Base-by-base conservation (phyloP, 2,329 filamentous ascomycete genomes). In the Phaeosphaeria sp. region DNA sequence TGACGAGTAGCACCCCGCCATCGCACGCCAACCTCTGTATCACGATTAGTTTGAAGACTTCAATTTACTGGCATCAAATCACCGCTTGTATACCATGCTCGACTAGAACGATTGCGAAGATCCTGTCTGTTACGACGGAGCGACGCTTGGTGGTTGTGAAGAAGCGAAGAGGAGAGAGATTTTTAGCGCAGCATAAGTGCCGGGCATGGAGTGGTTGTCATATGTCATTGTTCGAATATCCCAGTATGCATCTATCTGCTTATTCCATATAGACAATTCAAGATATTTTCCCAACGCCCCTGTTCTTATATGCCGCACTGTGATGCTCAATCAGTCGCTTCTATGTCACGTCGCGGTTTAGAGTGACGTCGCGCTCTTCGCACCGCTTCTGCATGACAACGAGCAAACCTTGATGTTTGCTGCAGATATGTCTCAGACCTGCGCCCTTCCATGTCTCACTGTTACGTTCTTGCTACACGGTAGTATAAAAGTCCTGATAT, bases 1-100 rank as follows among this genome's bases (percentile, higher is more conserved):
- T 54, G 52, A 74, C 54, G 69, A 74, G 49, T 67, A 66, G 57
- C 57, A 56, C 30, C 30, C 54, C 18, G 44, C 27, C n/a, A 54
- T 53, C 39, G 39, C 15, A 42, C 39, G 39, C 39, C 39, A 42
- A n/a, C 42, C 42, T 44, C 21, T 44, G 42, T 44, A 44, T 44
- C 42, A 44, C 18, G 42, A 44, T 22, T 22, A 44, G 18, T 15
- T 22, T 13, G 6, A 36, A 36, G 3, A 13, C 11, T 36, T 36
- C 30, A 13, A 36, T 36, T 3, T 13, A 36, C 30, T 7, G 30
- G 30, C 30, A 36, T 13, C 11, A 36, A 7, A 13, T 13, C 30
- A 13, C 30, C 15, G 15, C 30, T 36, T 36, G 30, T 36, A 36
- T 36, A 36, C 15, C 30, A 36, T 36, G 11, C 3, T 36, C 30